These are phyloP conservation scores for Mollisiaceae sp. DNA, from an alignment of 2,329 filamentous ascomycete species.

Conservation along the genomic window DNA sequence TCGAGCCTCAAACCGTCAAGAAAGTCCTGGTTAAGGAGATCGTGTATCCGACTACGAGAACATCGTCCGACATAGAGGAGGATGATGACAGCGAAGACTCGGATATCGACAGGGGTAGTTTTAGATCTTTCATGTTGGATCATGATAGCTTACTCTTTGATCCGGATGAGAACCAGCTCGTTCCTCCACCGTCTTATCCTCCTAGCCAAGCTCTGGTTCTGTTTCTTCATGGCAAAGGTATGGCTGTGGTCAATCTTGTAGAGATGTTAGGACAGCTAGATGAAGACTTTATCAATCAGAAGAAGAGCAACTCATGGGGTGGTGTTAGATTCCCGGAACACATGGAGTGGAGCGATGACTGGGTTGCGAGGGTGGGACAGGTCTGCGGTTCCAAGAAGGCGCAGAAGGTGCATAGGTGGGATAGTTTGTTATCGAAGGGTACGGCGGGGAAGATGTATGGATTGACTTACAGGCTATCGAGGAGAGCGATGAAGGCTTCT, in stretches of 20 bases:
- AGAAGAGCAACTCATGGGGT: background rate
- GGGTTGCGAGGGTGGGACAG: constrained; percentile 1
- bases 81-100: background rate
- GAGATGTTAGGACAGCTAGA: background rate
- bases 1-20: background rate
- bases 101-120: background rate
- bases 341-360: constrained; percentile 5
- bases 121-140: background rate
- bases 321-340: constrained; percentile 10
- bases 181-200: background rate
- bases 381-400: background rate
- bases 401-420: background rate
- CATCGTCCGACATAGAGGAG: background rate
- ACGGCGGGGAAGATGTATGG: background rate
- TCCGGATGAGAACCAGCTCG: constrained; percentile 7
- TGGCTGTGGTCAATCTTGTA: background rate
- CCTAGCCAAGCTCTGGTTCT: constrained; percentile 15
- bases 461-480: background rate
- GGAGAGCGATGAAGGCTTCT: background rate
- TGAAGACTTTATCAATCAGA: constrained; percentile 8
- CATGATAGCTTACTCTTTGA: background rate
- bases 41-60: background rate
- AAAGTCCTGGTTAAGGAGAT: background rate
- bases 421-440: background rate
- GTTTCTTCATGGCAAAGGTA: constrained; percentile 7